Conservation (phyloP, 1,284 basidiomycete species). For the Sanguinoderma infundibulare region DNA sequence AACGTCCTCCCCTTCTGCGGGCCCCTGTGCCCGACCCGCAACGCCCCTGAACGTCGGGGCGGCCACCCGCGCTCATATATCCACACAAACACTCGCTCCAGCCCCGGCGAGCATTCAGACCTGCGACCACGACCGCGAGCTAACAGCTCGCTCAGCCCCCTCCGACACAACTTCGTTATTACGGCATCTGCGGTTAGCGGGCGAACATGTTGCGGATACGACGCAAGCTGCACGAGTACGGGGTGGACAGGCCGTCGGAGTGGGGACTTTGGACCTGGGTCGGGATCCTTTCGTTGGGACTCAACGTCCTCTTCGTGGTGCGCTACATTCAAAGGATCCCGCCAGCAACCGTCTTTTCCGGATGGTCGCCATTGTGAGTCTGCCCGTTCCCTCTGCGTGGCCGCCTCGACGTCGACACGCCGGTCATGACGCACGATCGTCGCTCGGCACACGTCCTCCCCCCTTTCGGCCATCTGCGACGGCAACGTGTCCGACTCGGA, state of each 20-base stretch:
- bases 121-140: background rate
- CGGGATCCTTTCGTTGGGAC: conserved; percentile 6
- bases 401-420: background rate
- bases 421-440: too few species aligned
- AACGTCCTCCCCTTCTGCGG: background rate
- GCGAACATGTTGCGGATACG: background rate
- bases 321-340: background rate
- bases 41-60: background rate
- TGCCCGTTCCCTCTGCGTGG: too few species aligned
- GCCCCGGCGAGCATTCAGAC: too few species aligned
- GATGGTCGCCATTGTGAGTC: conserved; percentile 21
- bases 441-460: background rate
- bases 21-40: background rate
- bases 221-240: background rate
- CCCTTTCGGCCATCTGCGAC: background rate
- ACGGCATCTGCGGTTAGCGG: background rate
- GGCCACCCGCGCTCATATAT: background rate
- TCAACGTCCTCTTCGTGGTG: conserved; percentile 15
- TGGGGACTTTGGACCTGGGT: conserved; percentile 14
- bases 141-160: background rate
- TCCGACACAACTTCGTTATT: background rate
- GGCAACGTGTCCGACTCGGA: background rate
- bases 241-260: conserved; percentile 1
- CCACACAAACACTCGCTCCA: background rate
- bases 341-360: conserved; percentile 7